A percentile compares a stretch with the other conserved stretches of the same genome.
Conservation (phyloP, 2,329 filamentous ascomycete species). For the Apiospora phragmitis region DNA sequence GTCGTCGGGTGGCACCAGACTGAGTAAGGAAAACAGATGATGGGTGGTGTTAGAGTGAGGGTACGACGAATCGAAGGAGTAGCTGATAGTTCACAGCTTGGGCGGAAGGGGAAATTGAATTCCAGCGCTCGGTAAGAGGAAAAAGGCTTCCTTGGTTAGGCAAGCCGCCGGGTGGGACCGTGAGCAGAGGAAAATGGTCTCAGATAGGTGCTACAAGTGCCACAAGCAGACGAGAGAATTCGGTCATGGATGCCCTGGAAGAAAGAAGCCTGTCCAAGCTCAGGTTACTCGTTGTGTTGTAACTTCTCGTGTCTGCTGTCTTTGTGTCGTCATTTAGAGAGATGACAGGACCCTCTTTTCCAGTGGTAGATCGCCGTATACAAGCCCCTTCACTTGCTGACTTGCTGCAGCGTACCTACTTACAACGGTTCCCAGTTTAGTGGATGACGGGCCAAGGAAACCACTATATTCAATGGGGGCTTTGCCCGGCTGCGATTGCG, state of each 20-base stretch:
- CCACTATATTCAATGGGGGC: neutral
- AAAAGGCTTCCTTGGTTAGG: neutral
- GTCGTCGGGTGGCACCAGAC: neutral
- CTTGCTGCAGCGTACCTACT: neutral
- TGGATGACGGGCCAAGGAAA: neutral
- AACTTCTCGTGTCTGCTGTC: neutral
- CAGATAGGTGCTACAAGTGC: neutral
- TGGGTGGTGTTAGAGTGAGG: neutral
- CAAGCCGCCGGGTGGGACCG: neutral
- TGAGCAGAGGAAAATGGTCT: neutral
- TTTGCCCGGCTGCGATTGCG: neutral
- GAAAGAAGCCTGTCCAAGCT: neutral
- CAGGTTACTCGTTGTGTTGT: neutral
- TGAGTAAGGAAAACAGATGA: neutral
- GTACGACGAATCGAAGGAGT: neutral
- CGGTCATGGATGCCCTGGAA: neutral
- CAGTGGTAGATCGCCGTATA: neutral
- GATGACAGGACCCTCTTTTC: neutral
- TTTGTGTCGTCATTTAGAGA: constrained; percentile 5
- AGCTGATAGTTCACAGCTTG: neutral
- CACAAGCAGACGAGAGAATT: neutral
- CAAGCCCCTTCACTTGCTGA: constrained; percentile 3
- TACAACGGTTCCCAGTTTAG: constrained; percentile 3
- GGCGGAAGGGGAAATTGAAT: neutral
- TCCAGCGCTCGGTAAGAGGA: neutral